Evolutionary conservation across 345 rosid species (phyloP).

Genomic region (Salix dunnii): DNA sequence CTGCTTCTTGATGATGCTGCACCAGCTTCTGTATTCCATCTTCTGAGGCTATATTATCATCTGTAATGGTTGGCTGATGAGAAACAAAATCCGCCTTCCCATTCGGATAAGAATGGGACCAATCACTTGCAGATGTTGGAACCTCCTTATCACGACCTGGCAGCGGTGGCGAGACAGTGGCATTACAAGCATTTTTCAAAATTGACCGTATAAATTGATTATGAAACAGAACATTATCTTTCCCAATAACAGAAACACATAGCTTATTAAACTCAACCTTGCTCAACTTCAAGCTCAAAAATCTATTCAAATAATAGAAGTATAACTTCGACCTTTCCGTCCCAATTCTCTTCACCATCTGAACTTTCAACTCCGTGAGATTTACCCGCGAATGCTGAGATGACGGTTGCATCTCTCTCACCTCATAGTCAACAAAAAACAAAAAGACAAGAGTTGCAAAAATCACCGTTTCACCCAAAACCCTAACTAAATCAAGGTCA

Average conservation of each 20-base stretch:
- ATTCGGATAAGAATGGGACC: constrained; percentile 16
- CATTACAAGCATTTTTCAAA: constrained; percentile 42
- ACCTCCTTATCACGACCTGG: constrained; percentile 11
- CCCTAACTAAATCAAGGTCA: constrained; percentile 7
- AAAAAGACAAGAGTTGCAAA: background rate
- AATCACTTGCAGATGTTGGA: constrained; percentile 12
- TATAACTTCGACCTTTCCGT: constrained; percentile 34
- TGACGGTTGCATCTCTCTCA: constrained; percentile 23
- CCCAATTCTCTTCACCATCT: constrained; percentile 37
- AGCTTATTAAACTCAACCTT: constrained; percentile 36
- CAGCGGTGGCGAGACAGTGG: constrained; percentile 27
- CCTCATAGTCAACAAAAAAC: constrained; percentile 14
- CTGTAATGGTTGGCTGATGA: constrained; percentile 9
- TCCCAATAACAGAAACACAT: constrained; percentile 36
- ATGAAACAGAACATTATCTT: constrained; percentile 37
- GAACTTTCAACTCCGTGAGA: constrained; percentile 33
- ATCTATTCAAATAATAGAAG: constrained; percentile 32
- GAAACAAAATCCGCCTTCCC: constrained; percentile 30
- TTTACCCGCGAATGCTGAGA: constrained; percentile 20
- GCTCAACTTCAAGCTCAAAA: constrained; percentile 34
- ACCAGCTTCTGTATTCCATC: constrained; percentile 11
- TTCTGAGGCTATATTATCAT: constrained; percentile 11
- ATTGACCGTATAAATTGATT: constrained; percentile 42
- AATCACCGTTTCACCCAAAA: constrained; percentile 4
- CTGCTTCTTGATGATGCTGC: constrained; percentile 40